A percentile compares a stretch with the other conserved stretches of the same genome.
Evolutionary conservation across 148 eudicot genomes (phyloP).

Genomic region (Chenopodium album): DNA sequence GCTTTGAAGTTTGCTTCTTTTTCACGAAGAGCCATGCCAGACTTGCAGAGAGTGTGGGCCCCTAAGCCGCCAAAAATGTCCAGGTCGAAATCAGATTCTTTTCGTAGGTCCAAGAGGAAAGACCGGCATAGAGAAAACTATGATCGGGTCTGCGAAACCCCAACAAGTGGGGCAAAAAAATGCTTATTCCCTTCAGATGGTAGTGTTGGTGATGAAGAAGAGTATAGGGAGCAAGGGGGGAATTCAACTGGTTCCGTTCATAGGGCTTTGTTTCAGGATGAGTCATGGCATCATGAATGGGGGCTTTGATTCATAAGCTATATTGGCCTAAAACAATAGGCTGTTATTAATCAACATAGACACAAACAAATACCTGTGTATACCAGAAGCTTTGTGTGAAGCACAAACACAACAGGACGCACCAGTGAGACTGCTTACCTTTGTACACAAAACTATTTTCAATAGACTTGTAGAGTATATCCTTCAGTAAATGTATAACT

Average conservation of each 20-base stretch:
- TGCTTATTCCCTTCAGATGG: slow-evolving; percentile 32
- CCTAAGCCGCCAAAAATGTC: slow-evolving; percentile 68
- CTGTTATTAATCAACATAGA: slow-evolving; percentile 7
- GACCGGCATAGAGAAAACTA: slow-evolving; percentile 36
- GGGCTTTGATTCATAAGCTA: slow-evolving; percentile 11
- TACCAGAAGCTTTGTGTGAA: slow-evolving; percentile 3
- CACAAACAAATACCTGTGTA: not conserved
- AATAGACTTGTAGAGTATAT: slow-evolving; percentile 9
- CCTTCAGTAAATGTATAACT: slow-evolving; percentile 15
- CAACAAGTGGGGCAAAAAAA: slow-evolving; percentile 46
- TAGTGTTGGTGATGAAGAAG: slow-evolving; percentile 20
- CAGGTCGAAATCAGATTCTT: slow-evolving; percentile 39
- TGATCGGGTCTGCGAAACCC: slow-evolving; percentile 80
- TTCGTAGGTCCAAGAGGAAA: slow-evolving; percentile 52
- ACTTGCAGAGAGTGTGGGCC: slow-evolving; percentile 94
- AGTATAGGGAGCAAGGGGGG: slow-evolving; percentile 20
- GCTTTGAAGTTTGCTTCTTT: slow-evolving; percentile 63
- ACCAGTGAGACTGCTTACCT: not conserved
- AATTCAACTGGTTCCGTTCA: slow-evolving; percentile 41
- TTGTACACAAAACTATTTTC: slow-evolving; percentile 6
- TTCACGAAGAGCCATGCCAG: slow-evolving; percentile 59
- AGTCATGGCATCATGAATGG: slow-evolving; percentile 22
- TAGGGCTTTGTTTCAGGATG: slow-evolving; percentile 78
- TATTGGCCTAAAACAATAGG: not conserved
- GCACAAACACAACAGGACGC: slow-evolving; percentile 9